phyloP scores from a whole-genome alignment of 441 rosid species.

The Adansonia rubrostipa region DNA sequence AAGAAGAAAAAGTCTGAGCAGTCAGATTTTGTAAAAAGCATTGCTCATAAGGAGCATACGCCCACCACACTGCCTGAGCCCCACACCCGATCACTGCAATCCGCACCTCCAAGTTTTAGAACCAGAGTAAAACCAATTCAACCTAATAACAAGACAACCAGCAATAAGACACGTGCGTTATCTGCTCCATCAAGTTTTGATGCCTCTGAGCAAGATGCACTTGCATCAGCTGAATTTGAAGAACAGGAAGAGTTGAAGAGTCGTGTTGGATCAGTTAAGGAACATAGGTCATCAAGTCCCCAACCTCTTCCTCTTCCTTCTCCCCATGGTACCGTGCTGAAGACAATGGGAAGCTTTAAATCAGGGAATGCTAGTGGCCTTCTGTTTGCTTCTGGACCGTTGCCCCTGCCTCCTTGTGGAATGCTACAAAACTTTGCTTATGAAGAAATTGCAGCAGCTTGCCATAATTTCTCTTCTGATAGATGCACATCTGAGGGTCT shows the following conservation, averaged over 20 bases:
- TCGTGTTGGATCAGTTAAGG: constrained; percentile 50
- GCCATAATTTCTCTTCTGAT: constrained; percentile 71
- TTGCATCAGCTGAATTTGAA: constrained; percentile 57
- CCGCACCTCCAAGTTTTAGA: constrained; percentile 95
- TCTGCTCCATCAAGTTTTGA: constrained; percentile 95
- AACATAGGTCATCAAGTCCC: constrained; percentile 55
- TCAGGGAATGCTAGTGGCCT: constrained; percentile 58
- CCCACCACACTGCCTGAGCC: constrained; percentile 89
- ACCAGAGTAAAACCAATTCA: constrained; percentile 78
- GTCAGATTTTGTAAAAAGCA: constrained; percentile 47
- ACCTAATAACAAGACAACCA: constrained; percentile 39
- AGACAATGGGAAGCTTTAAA: constrained; percentile 72
- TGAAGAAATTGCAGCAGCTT: constrained; percentile 83
- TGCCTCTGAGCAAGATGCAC: constrained; percentile 73
- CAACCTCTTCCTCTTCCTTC: constrained; percentile 96
- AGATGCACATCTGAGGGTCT: constrained; percentile 81
- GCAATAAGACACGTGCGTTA: constrained; percentile 54
- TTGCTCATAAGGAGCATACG: constrained; percentile 54
- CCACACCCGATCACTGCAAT: constrained; percentile 65
- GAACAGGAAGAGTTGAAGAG: constrained; percentile 68
- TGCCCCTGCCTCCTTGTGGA: constrained; percentile 87
- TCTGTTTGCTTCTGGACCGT: constrained; percentile 72
- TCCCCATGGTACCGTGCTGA: constrained; percentile 57
- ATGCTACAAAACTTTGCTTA: constrained; percentile 64
- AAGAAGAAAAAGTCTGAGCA: constrained; percentile 76